phyloP scores from a whole-genome alignment of 257 asterid genomes.

The Cinchona pubescens region DNA sequence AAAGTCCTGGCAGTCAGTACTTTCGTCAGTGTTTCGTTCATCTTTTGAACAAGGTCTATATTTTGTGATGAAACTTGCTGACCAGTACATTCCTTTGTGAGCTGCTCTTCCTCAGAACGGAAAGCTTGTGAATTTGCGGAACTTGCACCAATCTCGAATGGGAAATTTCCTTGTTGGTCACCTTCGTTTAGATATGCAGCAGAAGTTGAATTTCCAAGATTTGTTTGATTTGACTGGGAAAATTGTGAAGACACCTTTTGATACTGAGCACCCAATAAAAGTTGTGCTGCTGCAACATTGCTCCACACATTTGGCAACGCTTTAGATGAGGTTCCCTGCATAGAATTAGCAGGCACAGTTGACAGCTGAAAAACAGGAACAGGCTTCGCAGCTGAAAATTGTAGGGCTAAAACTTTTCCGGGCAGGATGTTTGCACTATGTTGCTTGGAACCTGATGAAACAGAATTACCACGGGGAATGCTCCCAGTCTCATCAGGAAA shows the following conservation, averaged over 20 bases:
- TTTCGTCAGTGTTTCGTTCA: slow-evolving; percentile 35
- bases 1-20: slow-evolving; percentile 35
- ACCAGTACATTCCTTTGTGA: slow-evolving; percentile 36
- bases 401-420: slow-evolving; percentile 41
- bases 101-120: slow-evolving; percentile 39
- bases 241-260: slow-evolving; percentile 35
- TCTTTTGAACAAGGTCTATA: slow-evolving; percentile 28
- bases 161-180: slow-evolving; percentile 25
- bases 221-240: slow-evolving; percentile 40
- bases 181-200: slow-evolving; percentile 33
- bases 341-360: slow-evolving; percentile 31
- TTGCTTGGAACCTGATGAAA: slow-evolving; percentile 35
- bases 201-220: slow-evolving; percentile 52
- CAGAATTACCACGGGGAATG: slow-evolving; percentile 28
- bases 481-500: slow-evolving; percentile 40
- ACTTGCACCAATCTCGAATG: slow-evolving; percentile 22
- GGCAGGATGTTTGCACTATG: slow-evolving; percentile 30
- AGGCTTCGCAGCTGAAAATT: slow-evolving; percentile 27
- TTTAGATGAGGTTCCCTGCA: slow-evolving; percentile 31
- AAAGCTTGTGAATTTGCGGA: slow-evolving; percentile 34
- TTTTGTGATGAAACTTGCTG: slow-evolving; percentile 30
- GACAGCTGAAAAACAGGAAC: slow-evolving; percentile 37
- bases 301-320: slow-evolving; percentile 39
- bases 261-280: slow-evolving; percentile 32
- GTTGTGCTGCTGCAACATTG: slow-evolving; percentile 45